Percentiles rank a stretch among this genome's conserved stretches.
Evolutionary conservation across 148 eudicot species (phyloP).

Genomic region (Chenopodium suecicum): DNA sequence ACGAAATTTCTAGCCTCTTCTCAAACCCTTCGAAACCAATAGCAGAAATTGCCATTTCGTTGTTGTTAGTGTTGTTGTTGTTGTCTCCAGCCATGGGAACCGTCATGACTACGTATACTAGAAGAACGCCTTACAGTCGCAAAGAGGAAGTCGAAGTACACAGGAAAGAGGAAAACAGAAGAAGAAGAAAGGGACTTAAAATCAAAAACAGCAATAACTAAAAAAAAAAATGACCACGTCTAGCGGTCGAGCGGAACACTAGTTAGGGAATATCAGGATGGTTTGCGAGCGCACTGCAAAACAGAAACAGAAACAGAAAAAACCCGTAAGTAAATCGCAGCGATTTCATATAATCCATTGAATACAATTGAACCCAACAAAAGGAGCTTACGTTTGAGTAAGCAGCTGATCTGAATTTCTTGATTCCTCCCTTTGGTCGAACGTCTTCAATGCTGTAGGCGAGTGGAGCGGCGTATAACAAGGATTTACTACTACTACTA

Average conservation of each 20-base stretch:
- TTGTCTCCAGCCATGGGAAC: slow-evolving; percentile 30
- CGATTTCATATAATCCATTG: not conserved
- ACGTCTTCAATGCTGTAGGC: slow-evolving; percentile 68
- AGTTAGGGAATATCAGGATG: slow-evolving; percentile 51
- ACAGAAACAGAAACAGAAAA: not conserved
- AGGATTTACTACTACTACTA: slow-evolving; percentile 53
- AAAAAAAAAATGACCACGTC: slow-evolving; percentile 38
- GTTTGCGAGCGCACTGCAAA: slow-evolving; percentile 83
- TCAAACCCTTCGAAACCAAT: slow-evolving; percentile 94
- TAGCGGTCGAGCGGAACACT: slow-evolving; percentile 18
- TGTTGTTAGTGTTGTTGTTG: slow-evolving; percentile 28
- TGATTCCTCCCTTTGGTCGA: slow-evolving; percentile 65
- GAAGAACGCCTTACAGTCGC: slow-evolving; percentile 19
- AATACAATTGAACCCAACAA: not conserved
- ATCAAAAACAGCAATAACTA: slow-evolving; percentile 8
- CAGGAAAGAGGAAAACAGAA: slow-evolving; percentile 36
- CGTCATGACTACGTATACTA: slow-evolving; percentile 42
- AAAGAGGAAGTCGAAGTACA: slow-evolving; percentile 30
- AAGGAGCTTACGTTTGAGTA: slow-evolving; percentile 62
- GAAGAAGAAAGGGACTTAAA: slow-evolving; percentile 32
- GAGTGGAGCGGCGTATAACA: slow-evolving; percentile 46
- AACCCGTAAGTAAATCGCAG: not conserved
- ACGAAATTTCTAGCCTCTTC: slow-evolving; percentile 84
- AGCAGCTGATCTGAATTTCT: slow-evolving; percentile 62
- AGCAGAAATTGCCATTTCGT: slow-evolving; percentile 56